phyloP scores from a whole-genome alignment of 2,329 filamentous ascomycete species.

The Hypoxylon sp. region DNA sequence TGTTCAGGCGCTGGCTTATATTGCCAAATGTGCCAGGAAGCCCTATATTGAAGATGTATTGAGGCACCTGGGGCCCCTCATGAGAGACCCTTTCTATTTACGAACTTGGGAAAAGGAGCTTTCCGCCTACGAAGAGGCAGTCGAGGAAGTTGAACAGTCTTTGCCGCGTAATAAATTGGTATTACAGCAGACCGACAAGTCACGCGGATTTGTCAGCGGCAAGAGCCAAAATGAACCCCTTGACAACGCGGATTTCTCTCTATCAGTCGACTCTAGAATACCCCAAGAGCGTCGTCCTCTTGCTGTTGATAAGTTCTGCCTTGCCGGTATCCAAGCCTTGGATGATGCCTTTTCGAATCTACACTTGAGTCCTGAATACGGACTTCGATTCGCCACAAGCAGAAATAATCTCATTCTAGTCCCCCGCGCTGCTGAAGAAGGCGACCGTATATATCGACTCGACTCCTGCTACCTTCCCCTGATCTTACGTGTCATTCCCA shows the following conservation, averaged over 20 bases:
- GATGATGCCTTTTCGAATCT: constrained; percentile 10
- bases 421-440: neutral
- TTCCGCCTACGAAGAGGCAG: neutral
- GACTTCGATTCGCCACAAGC: constrained; percentile 6
- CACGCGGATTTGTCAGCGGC: neutral
- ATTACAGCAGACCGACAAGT: neutral
- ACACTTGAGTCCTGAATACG: constrained; percentile 13
- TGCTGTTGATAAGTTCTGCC: neutral
- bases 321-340: constrained; percentile 12
- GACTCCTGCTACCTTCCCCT: constrained; percentile 20
- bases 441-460: constrained; percentile 21
- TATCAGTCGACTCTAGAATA: neutral
- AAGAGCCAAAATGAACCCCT: neutral
- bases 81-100: neutral
- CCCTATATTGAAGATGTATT: neutral
- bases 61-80: neutral
- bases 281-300: neutral
- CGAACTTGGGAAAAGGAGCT: neutral
- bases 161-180: no score
- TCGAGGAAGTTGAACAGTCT: neutral
- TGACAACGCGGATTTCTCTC: neutral
- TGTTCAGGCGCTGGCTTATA: neutral
- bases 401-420: constrained; percentile 3
- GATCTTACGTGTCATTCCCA: constrained; percentile 4
- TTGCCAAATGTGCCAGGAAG: neutral